A percentile compares a stretch with the other conserved stretches of the same genome.
These are phyloP conservation scores for Saksenaea vasiformis DNA, from an alignment of 371 early-diverging fungal genomes.

Conservation along the genomic window DNA sequence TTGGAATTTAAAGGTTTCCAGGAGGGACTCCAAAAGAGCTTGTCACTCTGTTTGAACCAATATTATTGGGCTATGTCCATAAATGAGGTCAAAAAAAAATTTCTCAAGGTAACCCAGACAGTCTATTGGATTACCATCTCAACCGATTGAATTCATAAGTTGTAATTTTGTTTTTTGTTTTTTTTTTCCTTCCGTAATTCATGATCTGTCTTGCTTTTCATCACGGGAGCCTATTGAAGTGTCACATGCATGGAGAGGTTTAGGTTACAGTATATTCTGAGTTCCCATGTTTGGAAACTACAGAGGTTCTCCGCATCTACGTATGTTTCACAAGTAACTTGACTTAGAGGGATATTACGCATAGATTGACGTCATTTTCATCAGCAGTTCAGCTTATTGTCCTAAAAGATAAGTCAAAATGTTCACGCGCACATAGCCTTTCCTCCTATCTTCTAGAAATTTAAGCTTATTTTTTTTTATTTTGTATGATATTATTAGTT, in stretches of 20 bases:
- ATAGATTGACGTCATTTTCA: neutral
- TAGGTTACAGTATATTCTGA: neutral
- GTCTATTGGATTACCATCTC: neutral
- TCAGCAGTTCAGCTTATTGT: neutral
- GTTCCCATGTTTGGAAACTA: neutral
- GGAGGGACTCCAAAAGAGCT: slow-evolving; percentile 1
- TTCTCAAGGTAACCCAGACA: neutral
- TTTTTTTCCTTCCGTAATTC: neutral
- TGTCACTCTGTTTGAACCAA: neutral
- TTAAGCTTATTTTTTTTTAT: neutral
- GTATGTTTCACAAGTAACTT: neutral
- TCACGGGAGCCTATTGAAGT: neutral
- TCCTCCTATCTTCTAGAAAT: neutral
- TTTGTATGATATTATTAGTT: too few relatives aligned
- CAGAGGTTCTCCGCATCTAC: neutral
- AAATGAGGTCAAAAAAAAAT: slow-evolving; percentile 1
- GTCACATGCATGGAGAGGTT: neutral
- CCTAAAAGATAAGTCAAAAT: neutral
- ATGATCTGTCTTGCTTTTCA: neutral
- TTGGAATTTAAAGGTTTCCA: neutral
- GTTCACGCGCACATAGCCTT: neutral
- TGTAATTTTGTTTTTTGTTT: neutral
- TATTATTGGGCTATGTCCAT: neutral
- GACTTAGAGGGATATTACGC: neutral
- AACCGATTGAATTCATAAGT: neutral